Evolutionary conservation across 495 filamentous ascomycete species (phyloP).

Genomic region (Penicillium steckii): DNA sequence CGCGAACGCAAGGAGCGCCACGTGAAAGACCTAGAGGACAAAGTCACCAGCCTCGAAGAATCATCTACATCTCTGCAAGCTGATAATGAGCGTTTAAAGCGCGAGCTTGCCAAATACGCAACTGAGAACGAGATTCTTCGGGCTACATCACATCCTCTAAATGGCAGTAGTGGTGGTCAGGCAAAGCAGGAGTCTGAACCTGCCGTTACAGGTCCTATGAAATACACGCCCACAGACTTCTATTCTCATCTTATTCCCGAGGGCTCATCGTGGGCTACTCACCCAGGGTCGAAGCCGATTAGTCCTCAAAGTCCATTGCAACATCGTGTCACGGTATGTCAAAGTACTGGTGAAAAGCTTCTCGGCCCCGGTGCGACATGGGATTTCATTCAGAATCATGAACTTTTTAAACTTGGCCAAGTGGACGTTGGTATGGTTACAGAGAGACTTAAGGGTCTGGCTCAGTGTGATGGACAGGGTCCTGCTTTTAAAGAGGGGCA

Average conservation of each 20-base stretch:
- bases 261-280: conserved; percentile 8
- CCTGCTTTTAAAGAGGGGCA: conserved; percentile 83
- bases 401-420: conserved; percentile 73
- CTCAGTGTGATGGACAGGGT: conserved; percentile 88
- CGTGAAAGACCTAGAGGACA: conserved; percentile 87
- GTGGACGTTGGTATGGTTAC: conserved; percentile 81
- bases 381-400: conserved; percentile 86
- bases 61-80: conserved; percentile 51
- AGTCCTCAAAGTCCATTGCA: conserved; percentile 24
- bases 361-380: conserved; percentile 81
- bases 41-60: conserved; percentile 71
- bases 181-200: conserved; percentile 23
- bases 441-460: conserved; percentile 67
- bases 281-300: not conserved
- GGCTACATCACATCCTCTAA: conserved; percentile 55
- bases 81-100: conserved; percentile 83
- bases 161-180: conserved; percentile 10
- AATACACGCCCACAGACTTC: conserved; percentile 73
- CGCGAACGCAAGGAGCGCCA: conserved; percentile 95
- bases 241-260: conserved; percentile 39
- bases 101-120: conserved; percentile 71
- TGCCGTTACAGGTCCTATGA: conserved; percentile 63
- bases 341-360: conserved; percentile 68
- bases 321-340: conserved; percentile 67
- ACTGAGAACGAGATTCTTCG: conserved; percentile 94